phyloP scores from a whole-genome alignment of 2,329 filamentous ascomycete genomes.

The Venturia carpophila region DNA sequence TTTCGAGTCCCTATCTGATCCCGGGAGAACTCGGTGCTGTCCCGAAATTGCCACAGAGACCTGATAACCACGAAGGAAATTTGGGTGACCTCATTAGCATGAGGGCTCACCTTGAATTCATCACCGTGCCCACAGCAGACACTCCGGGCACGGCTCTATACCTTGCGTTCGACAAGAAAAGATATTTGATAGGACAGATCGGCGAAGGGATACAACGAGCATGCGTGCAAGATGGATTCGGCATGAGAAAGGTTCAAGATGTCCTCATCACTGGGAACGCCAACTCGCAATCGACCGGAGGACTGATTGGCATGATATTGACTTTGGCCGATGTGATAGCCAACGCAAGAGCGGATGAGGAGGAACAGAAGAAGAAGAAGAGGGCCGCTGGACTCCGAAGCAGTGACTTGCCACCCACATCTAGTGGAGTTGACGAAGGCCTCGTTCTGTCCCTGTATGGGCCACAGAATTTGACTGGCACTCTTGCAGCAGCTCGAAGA shows the following conservation, averaged over 20 bases:
- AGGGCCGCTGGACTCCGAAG: background rate
- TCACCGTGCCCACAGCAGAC: constrained; percentile 79
- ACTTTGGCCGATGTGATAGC: constrained; percentile 65
- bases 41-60: background rate
- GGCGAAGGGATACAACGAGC: constrained; percentile 79
- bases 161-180: constrained; percentile 70
- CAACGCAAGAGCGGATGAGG: constrained; percentile 29
- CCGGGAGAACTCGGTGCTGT: background rate
- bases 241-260: constrained; percentile 59
- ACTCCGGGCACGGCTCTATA: constrained; percentile 71
- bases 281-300: constrained; percentile 69
- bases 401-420: background rate
- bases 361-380: background rate
- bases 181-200: constrained; percentile 78
- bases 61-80: background rate
- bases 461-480: constrained; percentile 69
- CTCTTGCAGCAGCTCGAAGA: constrained; percentile 70
- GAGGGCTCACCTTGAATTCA: constrained; percentile 65
- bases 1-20: background rate
- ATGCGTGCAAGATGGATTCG: constrained; percentile 58
- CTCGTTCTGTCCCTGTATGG: constrained; percentile 49
- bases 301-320: constrained; percentile 75
- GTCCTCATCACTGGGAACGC: constrained; percentile 76
- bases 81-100: constrained; percentile 40
- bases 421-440: background rate